These are phyloP conservation scores for Hyparrhenia diplandra DNA, from an alignment of 176 grass and related monocot species.

Conservation along the genomic window DNA sequence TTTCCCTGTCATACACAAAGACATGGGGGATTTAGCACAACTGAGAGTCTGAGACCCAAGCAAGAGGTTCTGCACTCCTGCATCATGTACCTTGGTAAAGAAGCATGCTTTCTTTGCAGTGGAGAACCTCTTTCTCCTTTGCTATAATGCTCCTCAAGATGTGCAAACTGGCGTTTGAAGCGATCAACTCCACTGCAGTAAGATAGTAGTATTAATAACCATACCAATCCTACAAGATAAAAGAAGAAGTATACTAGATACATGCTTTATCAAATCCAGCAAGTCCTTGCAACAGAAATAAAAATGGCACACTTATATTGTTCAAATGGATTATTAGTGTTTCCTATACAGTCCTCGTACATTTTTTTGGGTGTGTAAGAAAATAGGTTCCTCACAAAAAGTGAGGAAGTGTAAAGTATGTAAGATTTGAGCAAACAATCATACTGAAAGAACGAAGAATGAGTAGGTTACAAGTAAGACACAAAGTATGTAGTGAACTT, in stretches of 20 bases:
- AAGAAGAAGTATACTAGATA: background rate
- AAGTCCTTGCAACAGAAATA: background rate
- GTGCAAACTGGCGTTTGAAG: constrained; percentile 94
- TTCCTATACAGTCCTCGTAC: background rate
- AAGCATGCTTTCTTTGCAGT: constrained; percentile 86
- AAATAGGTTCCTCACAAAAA: background rate
- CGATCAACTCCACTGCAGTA: constrained; percentile 81
- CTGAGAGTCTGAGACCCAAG: background rate
- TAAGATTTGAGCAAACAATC: background rate
- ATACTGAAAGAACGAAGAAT: background rate
- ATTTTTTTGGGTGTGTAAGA: background rate
- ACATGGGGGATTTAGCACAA: constrained; percentile 22
- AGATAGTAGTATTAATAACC: constrained; percentile 20
- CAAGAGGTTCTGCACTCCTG: background rate
- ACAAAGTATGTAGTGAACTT: background rate
- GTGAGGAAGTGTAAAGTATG: background rate
- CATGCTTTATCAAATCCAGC: background rate
- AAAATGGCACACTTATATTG: too few relatives aligned
- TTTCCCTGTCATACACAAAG: constrained; percentile 58
- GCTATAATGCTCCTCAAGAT: constrained; percentile 97
- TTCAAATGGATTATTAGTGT: too few relatives aligned
- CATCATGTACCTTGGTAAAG: constrained; percentile 78
- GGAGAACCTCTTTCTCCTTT: constrained; percentile 94
- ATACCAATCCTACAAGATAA: background rate
- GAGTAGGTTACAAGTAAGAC: background rate